Conservation (phyloP, 345 rosid genomes). For the Mallotus nudiflorus region DNA sequence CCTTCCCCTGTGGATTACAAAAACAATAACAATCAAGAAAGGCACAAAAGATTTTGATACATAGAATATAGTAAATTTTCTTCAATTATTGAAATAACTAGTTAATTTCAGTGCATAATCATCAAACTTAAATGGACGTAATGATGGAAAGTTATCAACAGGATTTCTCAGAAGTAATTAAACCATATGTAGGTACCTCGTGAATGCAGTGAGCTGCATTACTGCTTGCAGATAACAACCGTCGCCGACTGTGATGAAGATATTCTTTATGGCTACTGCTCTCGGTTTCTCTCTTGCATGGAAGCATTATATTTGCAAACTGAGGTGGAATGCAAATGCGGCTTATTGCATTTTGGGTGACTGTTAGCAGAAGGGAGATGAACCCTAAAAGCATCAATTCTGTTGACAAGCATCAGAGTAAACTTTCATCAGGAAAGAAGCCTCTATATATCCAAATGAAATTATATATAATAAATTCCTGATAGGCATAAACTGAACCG, state of each 20-base stretch:
- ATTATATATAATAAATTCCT: no score
- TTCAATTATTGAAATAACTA: neutral
- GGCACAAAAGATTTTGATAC: no score
- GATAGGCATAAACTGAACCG: no score
- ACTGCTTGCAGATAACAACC: constrained; percentile 38
- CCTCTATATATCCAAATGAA: neutral
- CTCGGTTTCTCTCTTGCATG: constrained; percentile 53
- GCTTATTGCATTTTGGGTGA: constrained; percentile 53
- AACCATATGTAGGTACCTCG: no score
- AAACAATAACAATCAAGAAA: no score
- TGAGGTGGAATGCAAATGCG: constrained; percentile 58
- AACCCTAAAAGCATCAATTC: constrained; percentile 96
- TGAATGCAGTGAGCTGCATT: constrained; percentile 32
- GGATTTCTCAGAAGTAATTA: neutral
- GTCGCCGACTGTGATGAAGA: constrained; percentile 36
- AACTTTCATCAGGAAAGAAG: constrained; percentile 19
- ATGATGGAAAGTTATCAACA: no score
- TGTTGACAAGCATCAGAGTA: constrained; percentile 35
- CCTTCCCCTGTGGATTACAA: constrained; percentile 61
- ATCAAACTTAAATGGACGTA: constrained; percentile 6
- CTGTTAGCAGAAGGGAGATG: constrained; percentile 76
- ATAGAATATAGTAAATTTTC: no score
- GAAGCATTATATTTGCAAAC: constrained; percentile 60
- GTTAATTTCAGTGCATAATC: neutral
- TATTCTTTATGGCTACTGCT: constrained; percentile 25